phyloP scores from a whole-genome alignment of 2,329 filamentous ascomycete species.

The Ambrosiella cleistominuta region DNA sequence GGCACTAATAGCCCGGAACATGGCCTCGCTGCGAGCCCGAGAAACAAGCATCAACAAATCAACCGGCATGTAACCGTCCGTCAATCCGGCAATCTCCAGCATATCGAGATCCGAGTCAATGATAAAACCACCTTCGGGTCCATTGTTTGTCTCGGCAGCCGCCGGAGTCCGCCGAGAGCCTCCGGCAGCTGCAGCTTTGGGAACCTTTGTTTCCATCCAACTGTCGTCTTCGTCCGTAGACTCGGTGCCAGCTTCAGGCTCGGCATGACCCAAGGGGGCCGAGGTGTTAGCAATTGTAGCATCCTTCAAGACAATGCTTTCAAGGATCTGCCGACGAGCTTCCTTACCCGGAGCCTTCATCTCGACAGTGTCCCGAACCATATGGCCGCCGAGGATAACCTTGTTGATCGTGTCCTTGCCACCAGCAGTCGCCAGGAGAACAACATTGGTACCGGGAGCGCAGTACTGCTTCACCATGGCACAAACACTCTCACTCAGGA shows the following conservation, averaged over 20 bases:
- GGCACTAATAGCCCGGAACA: constrained; percentile 62
- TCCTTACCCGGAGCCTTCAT: constrained; percentile 90
- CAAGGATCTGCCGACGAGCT: constrained; percentile 63
- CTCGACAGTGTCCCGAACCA: constrained; percentile 78
- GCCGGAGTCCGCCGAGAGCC: constrained; percentile 14
- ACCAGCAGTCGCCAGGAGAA: constrained; percentile 78
- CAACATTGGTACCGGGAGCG: constrained; percentile 58
- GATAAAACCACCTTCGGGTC: constrained; percentile 42
- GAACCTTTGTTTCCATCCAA: constrained; percentile 61
- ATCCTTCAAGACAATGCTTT: constrained; percentile 49
- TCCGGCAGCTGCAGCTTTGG: constrained; percentile 15
- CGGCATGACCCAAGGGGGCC: constrained; percentile 33
- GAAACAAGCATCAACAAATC: constrained; percentile 75
- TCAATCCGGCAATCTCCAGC: constrained; percentile 79
- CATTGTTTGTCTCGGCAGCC: neutral
- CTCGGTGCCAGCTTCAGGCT: constrained; percentile 25
- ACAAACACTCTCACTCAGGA: constrained; percentile 78
- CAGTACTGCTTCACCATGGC: constrained; percentile 74
- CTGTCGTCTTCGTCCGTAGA: constrained; percentile 31
- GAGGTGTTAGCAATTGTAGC: neutral
- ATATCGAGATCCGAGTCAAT: constrained; percentile 70
- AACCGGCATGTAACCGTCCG: constrained; percentile 95
- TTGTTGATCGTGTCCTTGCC: constrained; percentile 86
- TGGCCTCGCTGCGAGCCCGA: constrained; percentile 75
- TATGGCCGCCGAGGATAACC: constrained; percentile 75